Evolutionary conservation across 306 rosid species (phyloP), one percentile per base, ranked within the genome.

Genomic region (Citrullus colocynthis): DNA sequence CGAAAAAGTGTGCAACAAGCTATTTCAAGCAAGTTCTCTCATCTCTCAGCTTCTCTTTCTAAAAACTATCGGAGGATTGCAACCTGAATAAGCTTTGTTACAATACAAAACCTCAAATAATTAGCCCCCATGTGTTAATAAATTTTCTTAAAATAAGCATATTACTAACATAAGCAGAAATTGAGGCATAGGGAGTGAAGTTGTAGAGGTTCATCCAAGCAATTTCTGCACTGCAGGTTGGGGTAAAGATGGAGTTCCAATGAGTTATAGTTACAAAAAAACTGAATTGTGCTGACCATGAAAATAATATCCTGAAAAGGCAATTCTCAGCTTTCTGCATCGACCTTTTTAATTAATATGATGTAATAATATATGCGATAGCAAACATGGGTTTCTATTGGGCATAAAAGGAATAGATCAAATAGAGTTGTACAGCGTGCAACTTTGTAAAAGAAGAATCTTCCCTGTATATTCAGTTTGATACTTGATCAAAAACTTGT

Each of bases 1-100:
- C 87, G 99, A 82, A 96, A 96, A 84, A 86, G 98, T 77, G 98
- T 96, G 76, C 99, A 96, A 69, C 99, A 96, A 85, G 99, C 99
- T 84, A 96, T 96, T 86, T 96, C 99, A 87, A 96, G 99, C 87
- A 92, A 91, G 98, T 92, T 84, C 86, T 78, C 62, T 64, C 63
- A 82, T 78, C 86, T 82, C 57, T 76, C 81, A 73, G 73, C 60
- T 60, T 67, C 21, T 80, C 41, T 24, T 72, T 72, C 39, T 73
- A 30, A 51, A 73, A 30, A 74, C 41, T 51, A 32, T 11, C 10
- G 24, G 60, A 49, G 13, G 60, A 72, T 72, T 72, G 78, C 54
- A 44, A 58, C 79, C 28, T 72, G 51, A 57, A 63, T 32, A 48
- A 60, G 76, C 69, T 56, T 21, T 54, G 20, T 14, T 15, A n/a